phyloP scores from a whole-genome alignment of 192 early-diverging fungal genomes.

The Thoreauomyces humboldtii region DNA sequence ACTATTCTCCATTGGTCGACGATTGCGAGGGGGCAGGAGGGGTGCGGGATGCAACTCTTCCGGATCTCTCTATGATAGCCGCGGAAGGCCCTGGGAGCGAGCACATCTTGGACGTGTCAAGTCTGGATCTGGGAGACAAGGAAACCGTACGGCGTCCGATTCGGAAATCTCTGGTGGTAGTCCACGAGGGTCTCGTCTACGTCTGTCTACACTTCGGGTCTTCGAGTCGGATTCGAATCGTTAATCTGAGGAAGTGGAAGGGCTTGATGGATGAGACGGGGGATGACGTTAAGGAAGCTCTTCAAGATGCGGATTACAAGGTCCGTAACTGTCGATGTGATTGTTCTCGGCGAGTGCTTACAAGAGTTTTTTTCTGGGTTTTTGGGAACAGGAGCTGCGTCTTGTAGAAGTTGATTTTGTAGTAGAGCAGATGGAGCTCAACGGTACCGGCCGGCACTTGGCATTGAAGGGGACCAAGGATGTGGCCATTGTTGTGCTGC shows the following conservation, averaged over 20 bases:
- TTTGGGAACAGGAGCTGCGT: conserved; percentile 28
- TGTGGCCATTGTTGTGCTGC: conserved; percentile 18
- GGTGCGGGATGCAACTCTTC: not conserved
- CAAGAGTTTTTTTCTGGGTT: too few relatives aligned
- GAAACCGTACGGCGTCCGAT: not conserved
- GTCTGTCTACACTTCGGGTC: conserved; percentile 5
- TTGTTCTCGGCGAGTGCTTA: too few relatives aligned
- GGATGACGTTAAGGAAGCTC: conserved; percentile 14
- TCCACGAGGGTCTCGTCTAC: conserved; percentile 9
- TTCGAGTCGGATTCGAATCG: conserved; percentile 7
- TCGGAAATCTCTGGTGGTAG: conserved; percentile 14
- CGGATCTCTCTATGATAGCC: conserved; percentile 24
- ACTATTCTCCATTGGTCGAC: not conserved
- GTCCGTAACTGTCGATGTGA: too few relatives aligned
- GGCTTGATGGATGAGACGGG: conserved; percentile 5
- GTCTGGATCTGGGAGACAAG: not conserved
- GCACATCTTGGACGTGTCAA: not conserved
- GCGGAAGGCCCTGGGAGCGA: conserved; percentile 5
- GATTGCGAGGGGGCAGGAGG: not conserved
- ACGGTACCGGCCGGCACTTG: conserved; percentile 24
- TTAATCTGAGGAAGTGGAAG: conserved; percentile 28
- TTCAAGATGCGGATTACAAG: conserved; percentile 19
- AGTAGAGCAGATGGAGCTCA: conserved; percentile 25
- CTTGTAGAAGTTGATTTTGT: conserved; percentile 11
- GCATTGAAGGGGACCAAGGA: conserved; percentile 22